These are phyloP conservation scores for Trichoderma orchidacearum DNA, from an alignment of 495 filamentous ascomycete genomes.

Conservation along the genomic window DNA sequence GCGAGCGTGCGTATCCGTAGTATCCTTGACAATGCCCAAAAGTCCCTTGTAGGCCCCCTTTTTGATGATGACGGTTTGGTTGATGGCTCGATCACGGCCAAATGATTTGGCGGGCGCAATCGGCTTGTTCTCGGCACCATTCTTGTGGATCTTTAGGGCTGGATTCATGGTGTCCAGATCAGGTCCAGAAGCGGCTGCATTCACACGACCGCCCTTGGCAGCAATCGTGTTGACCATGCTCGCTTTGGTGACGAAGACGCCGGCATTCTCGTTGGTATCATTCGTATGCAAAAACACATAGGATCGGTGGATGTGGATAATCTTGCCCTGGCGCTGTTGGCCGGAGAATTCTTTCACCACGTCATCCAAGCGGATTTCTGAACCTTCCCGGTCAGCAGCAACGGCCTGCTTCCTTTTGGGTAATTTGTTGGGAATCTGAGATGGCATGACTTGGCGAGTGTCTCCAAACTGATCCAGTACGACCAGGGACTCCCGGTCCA, in stretches of 20 bases:
- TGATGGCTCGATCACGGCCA: conserved; percentile 75
- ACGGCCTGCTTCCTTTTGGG: conserved; percentile 67
- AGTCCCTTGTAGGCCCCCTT: conserved; percentile 84
- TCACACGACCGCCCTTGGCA: conserved; percentile 71
- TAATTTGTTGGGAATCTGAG: conserved; percentile 80
- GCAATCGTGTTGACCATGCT: conserved; percentile 77
- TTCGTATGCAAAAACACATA: conserved; percentile 80
- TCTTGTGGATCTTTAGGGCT: conserved; percentile 51
- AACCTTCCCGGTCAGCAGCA: conserved; percentile 84
- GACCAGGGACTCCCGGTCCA: conserved; percentile 81
- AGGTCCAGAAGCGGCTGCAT: conserved; percentile 36
- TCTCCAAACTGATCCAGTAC: conserved; percentile 86
- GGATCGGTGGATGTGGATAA: conserved; percentile 82
- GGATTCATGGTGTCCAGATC: conserved; percentile 92
- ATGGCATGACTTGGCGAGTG: conserved; percentile 67
- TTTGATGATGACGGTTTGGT: conserved; percentile 76
- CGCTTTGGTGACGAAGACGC: conserved; percentile 78
- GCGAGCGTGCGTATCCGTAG: conserved; percentile 68
- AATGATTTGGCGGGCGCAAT: conserved; percentile 71
- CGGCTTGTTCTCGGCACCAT: conserved; percentile 22
- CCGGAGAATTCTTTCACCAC: conserved; percentile 82
- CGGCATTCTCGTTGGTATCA: conserved; percentile 73
- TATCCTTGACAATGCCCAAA: conserved; percentile 88
- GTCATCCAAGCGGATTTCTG: conserved; percentile 83
- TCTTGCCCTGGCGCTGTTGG: conserved; percentile 71